Base-by-base conservation (phyloP, 1,139 yeast genomes). In the Saccharomycopsis crataegensis region DNA sequence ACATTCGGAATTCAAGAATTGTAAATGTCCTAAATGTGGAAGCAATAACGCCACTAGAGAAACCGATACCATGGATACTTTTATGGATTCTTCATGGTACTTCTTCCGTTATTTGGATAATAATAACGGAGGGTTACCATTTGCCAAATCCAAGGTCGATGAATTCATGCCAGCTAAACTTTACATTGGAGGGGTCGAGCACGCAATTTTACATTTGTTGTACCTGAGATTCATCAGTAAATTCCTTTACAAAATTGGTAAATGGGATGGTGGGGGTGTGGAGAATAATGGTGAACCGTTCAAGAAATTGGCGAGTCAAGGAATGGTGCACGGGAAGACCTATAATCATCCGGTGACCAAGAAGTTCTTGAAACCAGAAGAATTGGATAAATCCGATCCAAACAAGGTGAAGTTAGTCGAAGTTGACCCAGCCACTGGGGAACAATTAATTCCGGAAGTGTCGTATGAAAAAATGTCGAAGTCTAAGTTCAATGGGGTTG, bases 61-160 rank as follows among this genome's bases (percentile, higher is more conserved):
- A 59, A 89, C 98, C 0, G 99, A 93, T 64, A 93, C 99, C 0
- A 93, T 93, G 99, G 99, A 93, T 64, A 93, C 99, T 0, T 93
- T 93, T 62, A 91, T 93, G 83, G 99, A 93, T 68, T 87, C 96
- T 11, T 89, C 98, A 1, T 93, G 99, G 99, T 93, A 93, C 67
- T 87, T 80, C 66, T 84, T 93, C 71, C 77, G 99, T 56, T 91
- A 80, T 63, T 70, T 84, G 11, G 99, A 93, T 65, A 73, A 96
- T 0, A 68, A 82, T 36, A 93, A 93, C 65, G 59, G 64, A 0
- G 51, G 63, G 0, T 45, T 57, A 47, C 84, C 89, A 1, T 87
- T 93, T 62, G 70, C 69, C 45, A 65, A 65, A 49, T 72, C 72
- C 3, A 69, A 67, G n/a, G 93, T 84, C 0, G 69, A 79, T 8